Evolutionary conservation across 2,329 filamentous ascomycete species (phyloP).

Genomic region (Alternaria panax): DNA sequence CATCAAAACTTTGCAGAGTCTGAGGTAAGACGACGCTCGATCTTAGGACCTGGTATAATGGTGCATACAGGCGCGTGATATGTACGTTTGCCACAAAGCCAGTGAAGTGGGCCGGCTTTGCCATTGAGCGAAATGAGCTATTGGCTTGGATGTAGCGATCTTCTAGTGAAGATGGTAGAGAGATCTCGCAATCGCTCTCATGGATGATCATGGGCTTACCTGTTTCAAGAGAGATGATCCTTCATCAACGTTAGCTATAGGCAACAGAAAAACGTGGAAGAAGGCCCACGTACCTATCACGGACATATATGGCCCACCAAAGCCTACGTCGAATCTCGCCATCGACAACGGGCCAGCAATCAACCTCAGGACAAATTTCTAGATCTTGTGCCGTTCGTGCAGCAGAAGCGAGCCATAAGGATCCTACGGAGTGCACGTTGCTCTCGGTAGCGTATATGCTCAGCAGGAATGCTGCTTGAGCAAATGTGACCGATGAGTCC

Average conservation of each 20-base stretch:
- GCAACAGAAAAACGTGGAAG: not conserved
- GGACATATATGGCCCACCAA: slow-evolving; percentile 94
- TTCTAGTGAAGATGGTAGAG: slow-evolving; percentile 79
- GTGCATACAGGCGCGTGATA: slow-evolving; percentile 78
- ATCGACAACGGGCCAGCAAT: slow-evolving; percentile 76
- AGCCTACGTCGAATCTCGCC: slow-evolving; percentile 84
- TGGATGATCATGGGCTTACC: slow-evolving; percentile 83
- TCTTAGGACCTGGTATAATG: slow-evolving; percentile 74
- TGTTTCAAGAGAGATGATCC: slow-evolving; percentile 78
- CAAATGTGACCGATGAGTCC: slow-evolving; percentile 77
- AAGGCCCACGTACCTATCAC: slow-evolving; percentile 71
- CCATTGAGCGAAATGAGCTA: slow-evolving; percentile 51
- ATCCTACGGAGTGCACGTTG: slow-evolving; percentile 85
- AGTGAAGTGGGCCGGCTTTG: slow-evolving; percentile 61
- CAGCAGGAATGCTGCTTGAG: slow-evolving; percentile 73
- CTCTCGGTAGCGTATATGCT: slow-evolving; percentile 84
- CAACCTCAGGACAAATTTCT: slow-evolving; percentile 78
- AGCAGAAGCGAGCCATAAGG: slow-evolving; percentile 83
- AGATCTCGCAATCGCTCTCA: slow-evolving; percentile 86
- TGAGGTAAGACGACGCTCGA: slow-evolving; percentile 67
- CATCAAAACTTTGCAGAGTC: slow-evolving; percentile 79
- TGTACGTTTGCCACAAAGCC: slow-evolving; percentile 81
- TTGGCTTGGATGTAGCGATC: slow-evolving; percentile 74
- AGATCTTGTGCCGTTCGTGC: slow-evolving; percentile 84
- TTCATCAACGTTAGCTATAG: slow-evolving; percentile 48